phyloP scores from a whole-genome alignment of 2,329 filamentous ascomycete species.

The Salinomyces thailandicus region DNA sequence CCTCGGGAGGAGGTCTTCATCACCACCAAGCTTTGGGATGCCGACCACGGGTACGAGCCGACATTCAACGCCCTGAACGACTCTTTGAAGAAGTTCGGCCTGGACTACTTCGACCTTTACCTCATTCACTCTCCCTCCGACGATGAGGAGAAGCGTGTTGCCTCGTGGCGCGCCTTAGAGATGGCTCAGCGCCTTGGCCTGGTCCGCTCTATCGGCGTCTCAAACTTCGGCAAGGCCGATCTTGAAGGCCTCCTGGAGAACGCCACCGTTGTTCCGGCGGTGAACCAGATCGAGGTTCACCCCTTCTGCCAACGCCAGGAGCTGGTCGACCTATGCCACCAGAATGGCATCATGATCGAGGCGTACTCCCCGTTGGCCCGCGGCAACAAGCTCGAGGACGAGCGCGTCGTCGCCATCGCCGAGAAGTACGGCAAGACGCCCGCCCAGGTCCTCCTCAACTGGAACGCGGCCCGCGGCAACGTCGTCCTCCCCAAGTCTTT shows the following conservation, averaged over 20 bases:
- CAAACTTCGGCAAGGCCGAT: conserved; percentile 42
- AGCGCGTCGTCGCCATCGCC: conserved; percentile 54
- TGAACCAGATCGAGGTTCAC: conserved; percentile 72
- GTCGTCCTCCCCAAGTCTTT: conserved; percentile 77
- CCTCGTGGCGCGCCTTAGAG: background rate
- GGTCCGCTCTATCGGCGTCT: conserved; percentile 58
- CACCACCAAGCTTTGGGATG: conserved; percentile 86
- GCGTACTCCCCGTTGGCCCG: conserved; percentile 80
- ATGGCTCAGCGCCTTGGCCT: background rate
- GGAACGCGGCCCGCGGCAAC: conserved; percentile 73
- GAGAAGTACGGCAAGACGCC: conserved; percentile 61
- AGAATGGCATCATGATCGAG: conserved; percentile 62
- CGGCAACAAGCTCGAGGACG: conserved; percentile 61
- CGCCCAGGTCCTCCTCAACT: conserved; percentile 73
- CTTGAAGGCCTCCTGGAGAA: background rate
- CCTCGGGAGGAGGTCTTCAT: conserved; percentile 75
- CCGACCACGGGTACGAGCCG: conserved; percentile 70
- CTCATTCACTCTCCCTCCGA: conserved; percentile 63
- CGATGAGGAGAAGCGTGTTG: background rate
- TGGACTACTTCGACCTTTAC: conserved; percentile 87
- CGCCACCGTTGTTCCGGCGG: background rate
- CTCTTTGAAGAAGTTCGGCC: conserved; percentile 64
- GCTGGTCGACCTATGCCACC: conserved; percentile 58
- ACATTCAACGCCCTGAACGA: conserved; percentile 47
- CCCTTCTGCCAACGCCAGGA: conserved; percentile 71